Evolutionary conservation across 2,329 filamentous ascomycete genomes (phyloP), one percentile per base, ranked within the genome.

Genomic region (Tolypocladium guangdongense): DNA sequence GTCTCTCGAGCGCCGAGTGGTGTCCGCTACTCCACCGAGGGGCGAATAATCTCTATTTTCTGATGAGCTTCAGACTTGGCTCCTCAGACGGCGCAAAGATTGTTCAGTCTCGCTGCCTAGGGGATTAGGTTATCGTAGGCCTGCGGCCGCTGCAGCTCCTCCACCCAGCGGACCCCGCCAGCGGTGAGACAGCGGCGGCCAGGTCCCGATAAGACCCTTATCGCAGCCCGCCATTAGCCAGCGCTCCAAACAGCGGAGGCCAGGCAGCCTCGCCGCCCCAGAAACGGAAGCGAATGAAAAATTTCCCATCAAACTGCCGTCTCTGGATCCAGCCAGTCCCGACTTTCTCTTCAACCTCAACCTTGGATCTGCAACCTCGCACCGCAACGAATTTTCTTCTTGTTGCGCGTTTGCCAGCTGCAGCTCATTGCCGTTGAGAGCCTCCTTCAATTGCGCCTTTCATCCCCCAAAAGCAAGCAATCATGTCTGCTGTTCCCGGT

Each of bases 401-500:
- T 52, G n/a, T 41, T 36, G 33, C 41, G 30, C 33, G 8, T 35
- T 36, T 43, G 20, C 39, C 20, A 16, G 39, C 22, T 20, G 10
- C 33, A 24, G 48, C 48, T n/a, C 22, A 11, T 14, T 14, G 7
- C 36, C 24, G 27, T 20, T 4, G 12, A 35, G 6, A 51, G 7
- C 7, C 27, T 33, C 35, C 10, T 20, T 30, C 36, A 41, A 43
- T 41, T 12, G 30, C 20, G 20, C 39, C n/a, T 38, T n/a, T 16
- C 22, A 37, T 6, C 38, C 33, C 37, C 41, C 38, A 4, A 16
- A 33, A 46, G 43, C n/a, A 50, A 49, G 51, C 55, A 62, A 74
- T 62, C 61, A 84, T 84, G 81, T 74, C 79, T 70, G 69, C 77
- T 59, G 66, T 79, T 65, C 78, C 81, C 59, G 87, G 93, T 71